Conservation (phyloP, 805 yeast species). For the Sporopachydermia lactativora region DNA sequence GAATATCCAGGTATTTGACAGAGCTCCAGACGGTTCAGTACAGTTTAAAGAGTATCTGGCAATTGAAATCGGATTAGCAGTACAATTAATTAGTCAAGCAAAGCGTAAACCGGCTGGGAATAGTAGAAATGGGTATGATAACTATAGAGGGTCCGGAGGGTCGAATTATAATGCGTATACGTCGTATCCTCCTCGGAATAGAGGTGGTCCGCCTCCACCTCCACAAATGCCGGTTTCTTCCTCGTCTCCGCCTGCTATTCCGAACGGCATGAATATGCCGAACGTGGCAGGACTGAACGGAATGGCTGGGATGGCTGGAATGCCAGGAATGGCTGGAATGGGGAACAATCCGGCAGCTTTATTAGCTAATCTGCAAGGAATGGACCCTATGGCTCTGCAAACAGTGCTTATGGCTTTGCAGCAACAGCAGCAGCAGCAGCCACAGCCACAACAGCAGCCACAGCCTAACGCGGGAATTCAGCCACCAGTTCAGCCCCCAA, state of each 20-base stretch:
- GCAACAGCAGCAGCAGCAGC: constrained; percentile 13
- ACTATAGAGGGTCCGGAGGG: not conserved
- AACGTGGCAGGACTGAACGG: constrained; percentile 2
- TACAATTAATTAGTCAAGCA: constrained; percentile 32
- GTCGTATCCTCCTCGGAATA: constrained; percentile 2
- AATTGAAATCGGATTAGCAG: constrained; percentile 52
- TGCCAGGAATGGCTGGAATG: too few species aligned
- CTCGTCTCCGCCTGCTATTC: constrained; percentile 5
- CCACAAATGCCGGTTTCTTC: too few species aligned
- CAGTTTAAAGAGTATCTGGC: constrained; percentile 73
- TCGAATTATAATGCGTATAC: constrained; percentile 3
- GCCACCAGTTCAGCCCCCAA: too few species aligned
- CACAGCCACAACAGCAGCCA: constrained; percentile 6
- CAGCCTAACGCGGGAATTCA: too few species aligned
- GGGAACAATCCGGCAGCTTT: constrained; percentile 8
- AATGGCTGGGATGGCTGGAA: too few species aligned
- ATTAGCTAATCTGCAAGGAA: constrained; percentile 41
- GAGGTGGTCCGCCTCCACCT: too few species aligned
- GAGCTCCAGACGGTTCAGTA: constrained; percentile 53
- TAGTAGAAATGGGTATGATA: too few species aligned
- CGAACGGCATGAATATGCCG: too few species aligned
- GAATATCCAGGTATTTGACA: constrained; percentile 62
- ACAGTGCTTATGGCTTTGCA: constrained; percentile 31
- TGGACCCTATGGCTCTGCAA: constrained; percentile 66
- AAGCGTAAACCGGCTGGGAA: too few species aligned